Evolutionary conservation across 2,329 filamentous ascomycete species (phyloP).

Genomic region (Colletotrichum sp.): DNA sequence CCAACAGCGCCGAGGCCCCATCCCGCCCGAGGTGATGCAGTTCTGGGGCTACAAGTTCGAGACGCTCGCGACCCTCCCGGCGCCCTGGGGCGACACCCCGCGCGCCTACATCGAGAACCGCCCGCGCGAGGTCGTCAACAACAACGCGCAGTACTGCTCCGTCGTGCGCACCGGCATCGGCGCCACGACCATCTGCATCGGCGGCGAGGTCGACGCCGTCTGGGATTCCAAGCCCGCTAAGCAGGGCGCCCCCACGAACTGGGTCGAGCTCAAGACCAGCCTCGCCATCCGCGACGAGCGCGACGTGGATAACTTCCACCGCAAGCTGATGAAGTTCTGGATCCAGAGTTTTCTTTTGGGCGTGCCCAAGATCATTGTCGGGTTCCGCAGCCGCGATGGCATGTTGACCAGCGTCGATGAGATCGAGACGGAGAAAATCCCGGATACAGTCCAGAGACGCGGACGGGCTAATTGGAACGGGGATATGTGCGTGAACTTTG

Average conservation of each 20-base stretch:
- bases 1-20: constrained; percentile 46
- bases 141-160: constrained; percentile 94
- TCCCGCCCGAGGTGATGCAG: constrained; percentile 81
- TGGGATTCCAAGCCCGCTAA: constrained; percentile 80
- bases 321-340: constrained; percentile 95
- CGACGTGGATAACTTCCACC: constrained; percentile 79
- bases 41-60: constrained; percentile 99
- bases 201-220: constrained; percentile 93
- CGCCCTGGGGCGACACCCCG: constrained; percentile 73
- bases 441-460: constrained; percentile 71
- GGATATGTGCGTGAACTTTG: constrained; percentile 92
- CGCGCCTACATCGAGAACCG: constrained; percentile 82
- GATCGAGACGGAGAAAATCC: constrained; percentile 80
- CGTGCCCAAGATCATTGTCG: constrained; percentile 89
- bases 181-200: constrained; percentile 74
- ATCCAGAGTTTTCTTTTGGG: constrained; percentile 94
- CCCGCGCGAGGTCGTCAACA: constrained; percentile 76
- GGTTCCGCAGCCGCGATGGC: constrained; percentile 78
- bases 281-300: constrained; percentile 70
- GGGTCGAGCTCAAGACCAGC: constrained; percentile 95
- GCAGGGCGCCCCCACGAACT: constrained; percentile 75
- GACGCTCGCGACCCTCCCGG: constrained; percentile 77
- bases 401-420: constrained; percentile 76
- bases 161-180: constrained; percentile 90
- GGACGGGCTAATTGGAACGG: constrained; percentile 83